Conservation (phyloP, 192 early-diverging fungal species). For the Spinellus fusiger region DNA sequence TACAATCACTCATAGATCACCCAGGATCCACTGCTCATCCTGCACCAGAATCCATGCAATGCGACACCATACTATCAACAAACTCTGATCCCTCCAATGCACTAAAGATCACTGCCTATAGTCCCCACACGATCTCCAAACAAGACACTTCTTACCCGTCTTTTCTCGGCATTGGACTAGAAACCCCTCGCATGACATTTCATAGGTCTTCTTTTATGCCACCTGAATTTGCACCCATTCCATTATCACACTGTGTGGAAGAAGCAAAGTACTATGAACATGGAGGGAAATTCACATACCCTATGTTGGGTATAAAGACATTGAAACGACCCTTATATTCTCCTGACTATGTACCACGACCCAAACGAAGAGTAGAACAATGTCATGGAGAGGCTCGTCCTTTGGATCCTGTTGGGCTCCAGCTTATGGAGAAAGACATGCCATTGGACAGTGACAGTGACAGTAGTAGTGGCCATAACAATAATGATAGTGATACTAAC, state of each 20-base stretch:
- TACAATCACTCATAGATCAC: no score
- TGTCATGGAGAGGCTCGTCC: no score
- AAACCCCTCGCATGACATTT: background rate
- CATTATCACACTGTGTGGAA: background rate
- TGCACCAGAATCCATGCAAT: no score
- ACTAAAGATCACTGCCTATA: no score
- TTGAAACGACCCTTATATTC: slow-evolving; percentile 8
- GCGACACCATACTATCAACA: no score
- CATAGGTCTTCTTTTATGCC: slow-evolving; percentile 1
- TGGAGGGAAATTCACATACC: slow-evolving; percentile 25
- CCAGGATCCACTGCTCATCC: no score
- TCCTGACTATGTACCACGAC: slow-evolving; percentile 22
- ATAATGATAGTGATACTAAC: background rate
- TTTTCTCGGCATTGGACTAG: no score
- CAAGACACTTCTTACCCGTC: no score
- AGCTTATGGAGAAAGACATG: no score
- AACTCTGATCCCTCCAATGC: no score
- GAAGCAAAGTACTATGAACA: slow-evolving; percentile 24
- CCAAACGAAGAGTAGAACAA: background rate
- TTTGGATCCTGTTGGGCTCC: no score
- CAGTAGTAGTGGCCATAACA: background rate
- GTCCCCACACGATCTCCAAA: no score
- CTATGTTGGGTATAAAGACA: background rate
- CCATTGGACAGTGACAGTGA: background rate
- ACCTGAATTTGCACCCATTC: slow-evolving; percentile 18